Conservation (phyloP, 495 filamentous ascomycete genomes). For the Penicillium verhagenii region DNA sequence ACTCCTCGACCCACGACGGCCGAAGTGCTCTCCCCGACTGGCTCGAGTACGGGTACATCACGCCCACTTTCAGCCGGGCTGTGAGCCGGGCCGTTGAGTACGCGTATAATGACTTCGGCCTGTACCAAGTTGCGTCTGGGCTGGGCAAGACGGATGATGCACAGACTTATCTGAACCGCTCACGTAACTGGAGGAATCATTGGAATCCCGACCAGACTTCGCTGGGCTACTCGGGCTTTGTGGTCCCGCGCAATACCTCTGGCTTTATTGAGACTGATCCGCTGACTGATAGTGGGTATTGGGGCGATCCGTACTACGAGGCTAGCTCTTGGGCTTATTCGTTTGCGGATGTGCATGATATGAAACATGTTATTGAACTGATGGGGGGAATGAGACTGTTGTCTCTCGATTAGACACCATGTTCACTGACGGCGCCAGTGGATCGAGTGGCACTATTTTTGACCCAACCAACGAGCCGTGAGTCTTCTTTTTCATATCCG, state of each 20-base stretch:
- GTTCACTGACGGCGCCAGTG: constrained; percentile 45
- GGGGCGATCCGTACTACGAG: constrained; percentile 63
- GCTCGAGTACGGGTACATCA: constrained; percentile 62
- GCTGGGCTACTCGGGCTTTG: constrained; percentile 60
- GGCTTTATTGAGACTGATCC: constrained; percentile 63
- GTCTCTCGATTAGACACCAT: constrained; percentile 41
- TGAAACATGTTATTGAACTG: constrained; percentile 54
- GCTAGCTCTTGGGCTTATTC: constrained; percentile 68
- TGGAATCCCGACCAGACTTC: constrained; percentile 60
- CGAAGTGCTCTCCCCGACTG: constrained; percentile 71
- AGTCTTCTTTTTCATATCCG: too few relatives aligned
- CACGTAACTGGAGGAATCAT: constrained; percentile 70
- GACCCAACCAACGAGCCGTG: constrained; percentile 68
- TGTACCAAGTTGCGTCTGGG: constrained; percentile 53
- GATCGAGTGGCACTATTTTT: constrained; percentile 57
- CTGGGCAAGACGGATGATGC: constrained; percentile 52
- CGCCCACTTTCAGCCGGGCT: constrained; percentile 57
- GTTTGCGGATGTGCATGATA: constrained; percentile 68
- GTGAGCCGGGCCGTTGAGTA: constrained; percentile 71
- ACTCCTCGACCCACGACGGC: constrained; percentile 68
- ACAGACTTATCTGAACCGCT: constrained; percentile 61
- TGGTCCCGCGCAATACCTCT: constrained; percentile 55
- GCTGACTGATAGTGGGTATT: constrained; percentile 54
- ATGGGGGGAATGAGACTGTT: constrained; percentile 52
- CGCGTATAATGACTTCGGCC: constrained; percentile 64